Evolutionary conservation across 495 filamentous ascomycete genomes (phyloP).

Genomic region (Lasiosphaeria hispida): DNA sequence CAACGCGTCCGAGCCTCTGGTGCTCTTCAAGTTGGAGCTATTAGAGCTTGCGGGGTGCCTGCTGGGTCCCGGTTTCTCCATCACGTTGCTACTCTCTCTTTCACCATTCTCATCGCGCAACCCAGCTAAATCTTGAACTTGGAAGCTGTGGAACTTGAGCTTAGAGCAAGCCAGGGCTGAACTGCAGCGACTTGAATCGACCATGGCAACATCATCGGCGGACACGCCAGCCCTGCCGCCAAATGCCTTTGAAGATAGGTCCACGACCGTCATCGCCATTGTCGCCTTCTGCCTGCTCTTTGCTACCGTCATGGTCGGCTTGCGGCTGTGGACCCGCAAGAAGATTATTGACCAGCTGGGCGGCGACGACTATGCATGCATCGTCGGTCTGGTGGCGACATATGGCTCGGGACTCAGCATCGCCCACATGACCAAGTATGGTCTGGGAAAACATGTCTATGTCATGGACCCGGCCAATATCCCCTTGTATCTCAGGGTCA

Average conservation of each 20-base stretch:
- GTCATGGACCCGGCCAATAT: constrained; percentile 12
- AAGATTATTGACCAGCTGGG: constrained; percentile 24
- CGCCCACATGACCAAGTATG: constrained; percentile 21
- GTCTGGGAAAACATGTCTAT: constrained; percentile 24
- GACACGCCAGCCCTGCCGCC: constrained; percentile 13
- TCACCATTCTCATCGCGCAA: too few species aligned
- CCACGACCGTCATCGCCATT: constrained; percentile 13
- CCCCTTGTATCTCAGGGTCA: constrained; percentile 21
- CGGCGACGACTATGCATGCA: constrained; percentile 23
- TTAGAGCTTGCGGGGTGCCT: too few species aligned
- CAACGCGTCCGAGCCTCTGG: too few species aligned
- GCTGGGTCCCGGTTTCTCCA: too few species aligned
- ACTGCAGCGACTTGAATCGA: too few species aligned
- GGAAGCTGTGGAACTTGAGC: too few species aligned
- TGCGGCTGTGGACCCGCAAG: constrained; percentile 22
- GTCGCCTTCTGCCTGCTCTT: constrained; percentile 16
- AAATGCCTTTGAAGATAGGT: constrained; percentile 13
- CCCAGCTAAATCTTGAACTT: too few species aligned
- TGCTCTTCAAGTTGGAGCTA: too few species aligned
- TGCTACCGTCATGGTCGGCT: constrained; percentile 19
- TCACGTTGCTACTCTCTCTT: too few species aligned
- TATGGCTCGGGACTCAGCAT: constrained; percentile 17
- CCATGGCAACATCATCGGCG: background rate
- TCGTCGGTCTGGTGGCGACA: constrained; percentile 7
- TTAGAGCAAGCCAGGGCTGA: too few species aligned